These are phyloP conservation scores for Fonsecaea nubica DNA, from an alignment of 2,329 filamentous ascomycete species.

Conservation along the genomic window DNA sequence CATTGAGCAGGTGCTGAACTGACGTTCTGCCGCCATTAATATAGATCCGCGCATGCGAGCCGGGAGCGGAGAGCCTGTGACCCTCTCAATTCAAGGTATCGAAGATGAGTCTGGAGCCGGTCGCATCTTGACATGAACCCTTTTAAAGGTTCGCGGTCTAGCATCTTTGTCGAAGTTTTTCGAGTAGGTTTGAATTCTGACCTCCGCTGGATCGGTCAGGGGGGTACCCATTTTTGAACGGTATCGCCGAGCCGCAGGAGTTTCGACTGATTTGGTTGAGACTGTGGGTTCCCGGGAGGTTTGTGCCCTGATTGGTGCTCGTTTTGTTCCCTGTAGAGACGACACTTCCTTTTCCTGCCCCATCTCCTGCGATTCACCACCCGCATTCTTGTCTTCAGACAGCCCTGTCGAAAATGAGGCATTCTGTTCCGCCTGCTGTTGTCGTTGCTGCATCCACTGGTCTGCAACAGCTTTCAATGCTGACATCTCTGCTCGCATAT, in stretches of 20 bases:
- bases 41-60: background rate
- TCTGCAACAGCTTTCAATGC: slow-evolving; percentile 23
- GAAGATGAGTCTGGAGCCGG: background rate
- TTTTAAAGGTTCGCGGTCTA: background rate
- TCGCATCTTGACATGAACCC: slow-evolving; percentile 1
- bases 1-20: background rate
- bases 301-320: background rate
- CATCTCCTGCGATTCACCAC: background rate
- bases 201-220: background rate
- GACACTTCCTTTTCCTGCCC: background rate
- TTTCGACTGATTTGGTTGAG: background rate
- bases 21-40: background rate
- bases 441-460: slow-evolving; percentile 16
- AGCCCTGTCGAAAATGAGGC: background rate
- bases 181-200: background rate
- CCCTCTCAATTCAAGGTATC: background rate
- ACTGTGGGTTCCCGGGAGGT: background rate
- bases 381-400: background rate
- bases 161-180: background rate
- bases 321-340: background rate
- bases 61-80: background rate
- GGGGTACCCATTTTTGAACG: background rate
- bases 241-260: background rate
- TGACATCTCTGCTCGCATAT: slow-evolving; percentile 20
- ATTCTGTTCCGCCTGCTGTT: background rate